Conservation (phyloP, 768 basidiomycete genomes). For the Exidia glandulosa region DNA sequence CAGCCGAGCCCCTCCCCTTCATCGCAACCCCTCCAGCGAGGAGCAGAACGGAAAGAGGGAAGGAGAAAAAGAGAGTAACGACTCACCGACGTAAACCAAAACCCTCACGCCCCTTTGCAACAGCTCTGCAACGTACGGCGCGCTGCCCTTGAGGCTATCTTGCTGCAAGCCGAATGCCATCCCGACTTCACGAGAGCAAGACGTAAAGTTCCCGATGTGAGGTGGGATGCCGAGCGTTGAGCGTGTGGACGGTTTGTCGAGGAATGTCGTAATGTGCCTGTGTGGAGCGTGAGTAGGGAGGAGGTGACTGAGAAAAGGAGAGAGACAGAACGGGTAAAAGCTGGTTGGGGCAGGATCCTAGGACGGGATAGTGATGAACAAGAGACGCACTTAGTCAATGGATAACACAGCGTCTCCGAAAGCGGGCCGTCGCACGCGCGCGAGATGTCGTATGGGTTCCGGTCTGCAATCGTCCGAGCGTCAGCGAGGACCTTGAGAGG, state of each 20-base stretch:
- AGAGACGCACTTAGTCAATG: too few relatives aligned
- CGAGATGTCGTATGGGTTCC: conserved; percentile 21
- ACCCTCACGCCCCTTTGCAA: conserved; percentile 44
- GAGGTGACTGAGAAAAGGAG: neutral
- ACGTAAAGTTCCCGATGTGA: conserved; percentile 29
- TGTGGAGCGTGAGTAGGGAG: neutral
- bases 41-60: neutral
- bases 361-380: conserved; percentile 15
- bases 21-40: too few relatives aligned
- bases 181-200: conserved; percentile 19
- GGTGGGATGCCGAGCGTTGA: conserved; percentile 46
- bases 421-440: conserved; percentile 20
- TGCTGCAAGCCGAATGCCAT: conserved; percentile 13
- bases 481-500: too few relatives aligned
- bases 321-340: conserved; percentile 14
- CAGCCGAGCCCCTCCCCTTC: too few relatives aligned
- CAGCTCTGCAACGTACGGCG: conserved; percentile 36
- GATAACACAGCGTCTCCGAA: conserved; percentile 22
- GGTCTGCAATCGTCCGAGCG: conserved; percentile 15
- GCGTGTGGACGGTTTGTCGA: conserved; percentile 46
- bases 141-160: neutral
- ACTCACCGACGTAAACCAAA: conserved; percentile 43
- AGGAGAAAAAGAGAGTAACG: conserved; percentile 9
- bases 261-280: conserved; percentile 50
- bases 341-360: too few relatives aligned